Conservation (phyloP, 225 moss, liverwort and hornwort species). For the Anthoceros angustus region DNA sequence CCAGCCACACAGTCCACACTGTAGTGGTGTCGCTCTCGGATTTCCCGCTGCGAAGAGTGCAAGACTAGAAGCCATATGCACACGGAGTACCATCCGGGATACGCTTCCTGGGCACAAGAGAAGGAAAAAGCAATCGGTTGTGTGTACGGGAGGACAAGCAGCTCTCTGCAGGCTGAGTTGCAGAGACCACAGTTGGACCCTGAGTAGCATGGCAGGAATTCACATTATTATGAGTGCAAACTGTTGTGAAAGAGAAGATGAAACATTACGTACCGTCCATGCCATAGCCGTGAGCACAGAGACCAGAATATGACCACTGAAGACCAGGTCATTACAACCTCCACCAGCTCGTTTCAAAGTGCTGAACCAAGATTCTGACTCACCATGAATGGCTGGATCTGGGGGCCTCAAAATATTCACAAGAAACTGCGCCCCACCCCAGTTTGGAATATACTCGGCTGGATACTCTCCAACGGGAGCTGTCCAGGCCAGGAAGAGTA, state of each 20-base stretch:
- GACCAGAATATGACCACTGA: slow-evolving; percentile 86
- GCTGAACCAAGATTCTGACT: slow-evolving; percentile 67
- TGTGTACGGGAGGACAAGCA: not conserved
- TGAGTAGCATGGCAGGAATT: no score
- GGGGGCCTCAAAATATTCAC: slow-evolving; percentile 86
- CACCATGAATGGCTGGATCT: slow-evolving; percentile 36
- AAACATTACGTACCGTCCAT: slow-evolving; percentile 52
- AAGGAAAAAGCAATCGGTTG: not conserved
- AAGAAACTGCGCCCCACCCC: slow-evolving; percentile 81
- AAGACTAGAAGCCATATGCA: slow-evolving; percentile 56
- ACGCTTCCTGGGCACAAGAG: slow-evolving; percentile 47
- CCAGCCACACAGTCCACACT: slow-evolving; percentile 62
- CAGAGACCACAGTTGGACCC: no score
- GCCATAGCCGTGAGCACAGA: slow-evolving; percentile 92
- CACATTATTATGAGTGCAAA: not conserved
- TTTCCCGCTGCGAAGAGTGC: slow-evolving; percentile 65
- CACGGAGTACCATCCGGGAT: slow-evolving; percentile 54
- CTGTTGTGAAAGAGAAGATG: not conserved
- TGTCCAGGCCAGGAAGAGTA: slow-evolving; percentile 14
- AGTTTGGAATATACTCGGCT: slow-evolving; percentile 64
- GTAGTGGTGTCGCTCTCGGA: slow-evolving; percentile 85
- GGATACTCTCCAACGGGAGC: slow-evolving; percentile 56
- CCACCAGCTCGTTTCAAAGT: slow-evolving; percentile 86
- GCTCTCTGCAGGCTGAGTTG: not conserved
- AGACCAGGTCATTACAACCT: slow-evolving; percentile 90